Evolutionary conservation across 2,329 filamentous ascomycete genomes (phyloP).

Genomic region (Aspergillus texensis): DNA sequence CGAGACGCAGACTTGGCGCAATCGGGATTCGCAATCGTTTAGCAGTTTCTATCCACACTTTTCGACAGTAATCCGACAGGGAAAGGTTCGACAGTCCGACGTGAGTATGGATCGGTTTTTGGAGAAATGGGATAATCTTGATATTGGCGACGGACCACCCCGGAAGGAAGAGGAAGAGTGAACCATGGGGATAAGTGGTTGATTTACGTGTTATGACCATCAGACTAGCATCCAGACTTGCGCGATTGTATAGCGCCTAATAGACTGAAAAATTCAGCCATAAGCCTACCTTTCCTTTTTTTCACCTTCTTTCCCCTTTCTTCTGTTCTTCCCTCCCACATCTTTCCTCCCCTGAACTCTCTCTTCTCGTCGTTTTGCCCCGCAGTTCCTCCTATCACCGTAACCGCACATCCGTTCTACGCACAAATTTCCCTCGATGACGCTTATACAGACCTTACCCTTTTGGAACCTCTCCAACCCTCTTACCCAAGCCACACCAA

Average conservation of each 20-base stretch:
- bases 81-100: constrained; percentile 6
- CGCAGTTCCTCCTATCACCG: no score
- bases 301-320: neutral
- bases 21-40: constrained; percentile 18
- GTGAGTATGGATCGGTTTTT: constrained; percentile 29
- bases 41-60: constrained; percentile 32
- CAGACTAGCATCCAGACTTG: neutral
- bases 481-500: no score
- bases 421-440: no score
- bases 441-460: no score
- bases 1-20: constrained; percentile 22
- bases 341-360: no score
- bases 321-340: neutral
- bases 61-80: constrained; percentile 17
- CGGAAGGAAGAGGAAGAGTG: neutral
- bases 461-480: neutral
- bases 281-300: no score
- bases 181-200: neutral
- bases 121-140: constrained; percentile 32
- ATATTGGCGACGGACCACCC: neutral
- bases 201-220: neutral
- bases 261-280: neutral
- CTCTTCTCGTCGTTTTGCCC: no score
- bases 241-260: neutral
- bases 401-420: no score